Conservation (phyloP, 2,329 filamentous ascomycete species). For the Tolypocladium endophyticum region DNA sequence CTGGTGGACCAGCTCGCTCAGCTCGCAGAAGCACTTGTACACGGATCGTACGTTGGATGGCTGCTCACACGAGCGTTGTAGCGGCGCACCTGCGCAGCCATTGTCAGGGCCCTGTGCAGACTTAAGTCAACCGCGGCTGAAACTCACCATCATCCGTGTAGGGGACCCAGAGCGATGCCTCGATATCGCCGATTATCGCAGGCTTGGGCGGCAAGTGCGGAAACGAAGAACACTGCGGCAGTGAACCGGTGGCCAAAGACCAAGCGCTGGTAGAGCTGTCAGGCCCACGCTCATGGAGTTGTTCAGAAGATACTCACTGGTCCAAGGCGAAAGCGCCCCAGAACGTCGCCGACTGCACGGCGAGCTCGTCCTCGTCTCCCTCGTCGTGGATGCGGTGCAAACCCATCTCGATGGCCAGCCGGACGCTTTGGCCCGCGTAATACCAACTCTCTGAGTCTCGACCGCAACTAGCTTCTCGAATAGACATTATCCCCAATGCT, state of each 20-base stretch:
- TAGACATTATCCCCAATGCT: constrained; percentile 65
- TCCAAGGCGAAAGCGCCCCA: constrained; percentile 54
- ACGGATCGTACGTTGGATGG: constrained; percentile 59
- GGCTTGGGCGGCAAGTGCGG: constrained; percentile 48
- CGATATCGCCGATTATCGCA: constrained; percentile 47
- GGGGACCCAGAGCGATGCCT: constrained; percentile 48
- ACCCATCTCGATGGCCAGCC: constrained; percentile 62
- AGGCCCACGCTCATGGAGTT: constrained; percentile 5
- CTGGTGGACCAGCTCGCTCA: constrained; percentile 65
- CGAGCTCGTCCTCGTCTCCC: constrained; percentile 43
- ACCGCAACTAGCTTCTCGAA: constrained; percentile 62
- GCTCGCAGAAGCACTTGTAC: constrained; percentile 58
- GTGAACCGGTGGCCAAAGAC: constrained; percentile 52
- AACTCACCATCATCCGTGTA: constrained; percentile 46
- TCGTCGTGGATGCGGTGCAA: constrained; percentile 45
- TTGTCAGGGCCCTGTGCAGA: not conserved
- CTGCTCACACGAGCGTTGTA: constrained; percentile 47
- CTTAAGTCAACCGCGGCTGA: not conserved
- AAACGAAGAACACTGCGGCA: constrained; percentile 49
- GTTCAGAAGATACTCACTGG: constrained; percentile 36
- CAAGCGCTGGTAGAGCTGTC: constrained; percentile 38
- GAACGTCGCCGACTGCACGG: constrained; percentile 48
- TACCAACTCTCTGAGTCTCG: constrained; percentile 64
- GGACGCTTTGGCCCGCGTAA: constrained; percentile 61
- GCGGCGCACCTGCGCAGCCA: constrained; percentile 31